These are phyloP conservation scores for Solanum hybrid DNA, from an alignment of 305 asterid genomes.

Conservation along the genomic window DNA sequence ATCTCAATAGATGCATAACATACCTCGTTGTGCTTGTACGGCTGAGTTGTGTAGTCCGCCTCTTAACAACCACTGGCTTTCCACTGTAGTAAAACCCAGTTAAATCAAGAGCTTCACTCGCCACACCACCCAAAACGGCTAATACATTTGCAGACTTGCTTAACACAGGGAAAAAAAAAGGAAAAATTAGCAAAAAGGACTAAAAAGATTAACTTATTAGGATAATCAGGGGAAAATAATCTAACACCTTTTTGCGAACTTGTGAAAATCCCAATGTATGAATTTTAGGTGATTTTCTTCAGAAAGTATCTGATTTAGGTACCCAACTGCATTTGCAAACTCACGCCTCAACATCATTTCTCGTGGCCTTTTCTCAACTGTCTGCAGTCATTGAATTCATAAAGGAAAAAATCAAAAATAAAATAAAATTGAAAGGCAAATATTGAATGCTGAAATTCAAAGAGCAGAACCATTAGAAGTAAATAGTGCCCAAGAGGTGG, in stretches of 20 bases:
- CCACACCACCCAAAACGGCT: slow-evolving; percentile 96
- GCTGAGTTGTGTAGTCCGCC: slow-evolving; percentile 45
- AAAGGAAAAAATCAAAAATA: neutral
- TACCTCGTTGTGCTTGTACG: slow-evolving; percentile 86
- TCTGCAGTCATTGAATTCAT: slow-evolving; percentile 33
- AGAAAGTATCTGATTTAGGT: slow-evolving; percentile 78
- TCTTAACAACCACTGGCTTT: slow-evolving; percentile 52
- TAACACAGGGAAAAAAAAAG: slow-evolving; percentile 22
- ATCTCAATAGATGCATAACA: neutral
- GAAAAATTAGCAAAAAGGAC: slow-evolving; percentile 18
- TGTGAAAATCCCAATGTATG: slow-evolving; percentile 98
- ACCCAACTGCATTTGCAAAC: slow-evolving; percentile 91
- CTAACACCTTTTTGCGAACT: slow-evolving; percentile 84
- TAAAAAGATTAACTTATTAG: slow-evolving; percentile 11
- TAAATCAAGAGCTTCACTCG: slow-evolving; percentile 91
- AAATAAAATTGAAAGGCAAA: neutral
- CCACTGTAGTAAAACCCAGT: slow-evolving; percentile 93
- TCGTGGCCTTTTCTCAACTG: slow-evolving; percentile 96
- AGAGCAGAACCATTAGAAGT: neutral
- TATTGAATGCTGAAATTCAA: neutral
- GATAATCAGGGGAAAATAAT: neutral
- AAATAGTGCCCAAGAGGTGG: neutral
- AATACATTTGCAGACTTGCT: slow-evolving; percentile 98
- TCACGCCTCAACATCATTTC: slow-evolving; percentile 99
- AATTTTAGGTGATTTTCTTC: slow-evolving; percentile 79